phyloP scores from a whole-genome alignment of 1,284 basidiomycete genomes.

The Naganishia albida region DNA sequence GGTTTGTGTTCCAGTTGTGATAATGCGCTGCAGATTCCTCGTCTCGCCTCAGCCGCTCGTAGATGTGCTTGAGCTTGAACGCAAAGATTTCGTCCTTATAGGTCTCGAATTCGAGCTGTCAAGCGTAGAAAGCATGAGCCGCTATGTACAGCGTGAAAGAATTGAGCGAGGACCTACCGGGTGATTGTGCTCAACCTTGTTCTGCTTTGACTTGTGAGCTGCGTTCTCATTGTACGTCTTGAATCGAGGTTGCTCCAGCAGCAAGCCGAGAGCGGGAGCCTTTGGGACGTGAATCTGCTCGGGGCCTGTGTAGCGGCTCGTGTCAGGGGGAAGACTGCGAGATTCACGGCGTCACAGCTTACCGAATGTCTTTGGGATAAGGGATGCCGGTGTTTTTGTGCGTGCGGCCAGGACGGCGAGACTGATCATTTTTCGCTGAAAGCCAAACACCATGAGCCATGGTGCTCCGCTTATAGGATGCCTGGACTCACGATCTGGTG shows the following conservation, averaged over 20 bases:
- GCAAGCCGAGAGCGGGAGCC: constrained; percentile 89
- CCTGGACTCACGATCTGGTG: constrained; percentile 68
- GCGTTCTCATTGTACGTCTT: constrained; percentile 60
- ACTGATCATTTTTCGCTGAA: constrained; percentile 95
- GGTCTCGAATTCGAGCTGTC: constrained; percentile 67
- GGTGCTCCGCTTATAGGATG: neutral
- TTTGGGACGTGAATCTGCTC: constrained; percentile 87
- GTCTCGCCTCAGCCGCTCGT: constrained; percentile 75
- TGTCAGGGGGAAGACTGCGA: neutral
- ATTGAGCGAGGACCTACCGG: constrained; percentile 32
- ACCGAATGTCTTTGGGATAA: constrained; percentile 65
- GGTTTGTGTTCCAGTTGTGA: constrained; percentile 26
- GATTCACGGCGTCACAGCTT: constrained; percentile 15
- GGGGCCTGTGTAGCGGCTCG: constrained; percentile 56
- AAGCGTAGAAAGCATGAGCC: neutral
- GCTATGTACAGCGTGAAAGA: constrained; percentile 41
- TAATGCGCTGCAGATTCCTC: constrained; percentile 61
- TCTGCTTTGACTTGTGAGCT: constrained; percentile 25
- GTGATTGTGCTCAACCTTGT: constrained; percentile 40
- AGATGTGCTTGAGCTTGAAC: constrained; percentile 83
- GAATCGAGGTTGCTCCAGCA: constrained; percentile 89
- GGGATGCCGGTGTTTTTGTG: constrained; percentile 68
- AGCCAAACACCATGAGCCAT: neutral
- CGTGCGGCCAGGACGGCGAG: constrained; percentile 76
- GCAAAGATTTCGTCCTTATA: constrained; percentile 66